A percentile compares a stretch with the other conserved stretches of the same genome.
These are phyloP conservation scores for Saccharomycopsis schoenii DNA, from an alignment of 805 yeast species.

Conservation along the genomic window DNA sequence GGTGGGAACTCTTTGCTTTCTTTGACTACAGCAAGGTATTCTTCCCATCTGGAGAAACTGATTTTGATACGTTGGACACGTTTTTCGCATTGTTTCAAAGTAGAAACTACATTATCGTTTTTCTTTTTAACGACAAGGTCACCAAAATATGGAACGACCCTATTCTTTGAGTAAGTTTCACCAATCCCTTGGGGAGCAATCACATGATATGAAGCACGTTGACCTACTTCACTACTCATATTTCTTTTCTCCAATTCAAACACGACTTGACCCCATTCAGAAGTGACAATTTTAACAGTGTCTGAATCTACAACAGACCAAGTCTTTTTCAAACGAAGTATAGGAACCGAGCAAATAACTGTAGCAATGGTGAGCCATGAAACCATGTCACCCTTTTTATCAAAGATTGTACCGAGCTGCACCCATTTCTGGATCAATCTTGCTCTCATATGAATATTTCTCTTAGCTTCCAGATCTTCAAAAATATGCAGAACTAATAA, in stretches of 20 bases:
- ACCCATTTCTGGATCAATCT: slow-evolving; percentile 73
- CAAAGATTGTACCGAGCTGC: slow-evolving; percentile 66
- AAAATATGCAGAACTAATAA: slow-evolving; percentile 62
- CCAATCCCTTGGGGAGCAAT: slow-evolving; percentile 88
- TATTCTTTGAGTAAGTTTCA: slow-evolving; percentile 57
- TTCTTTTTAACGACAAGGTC: slow-evolving; percentile 51
- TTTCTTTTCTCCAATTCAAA: slow-evolving; percentile 78
- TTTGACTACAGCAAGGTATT: slow-evolving; percentile 42
- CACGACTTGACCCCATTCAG: slow-evolving; percentile 89
- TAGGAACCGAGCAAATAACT: slow-evolving; percentile 70
- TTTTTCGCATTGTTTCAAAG: slow-evolving; percentile 48
- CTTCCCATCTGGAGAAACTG: slow-evolving; percentile 78
- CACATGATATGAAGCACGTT: slow-evolving; percentile 55
- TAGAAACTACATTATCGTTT: slow-evolving; percentile 13
- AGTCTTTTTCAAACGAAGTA: slow-evolving; percentile 59
- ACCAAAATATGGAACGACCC: slow-evolving; percentile 85
- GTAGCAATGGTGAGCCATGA: slow-evolving; percentile 90
- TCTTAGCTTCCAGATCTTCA: slow-evolving; percentile 31
- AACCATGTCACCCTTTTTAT: slow-evolving; percentile 81
- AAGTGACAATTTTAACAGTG: slow-evolving; percentile 48
- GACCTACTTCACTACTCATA: slow-evolving; percentile 45
- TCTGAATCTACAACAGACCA: slow-evolving; percentile 67
- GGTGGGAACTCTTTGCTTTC: slow-evolving; percentile 31
- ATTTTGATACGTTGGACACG: slow-evolving; percentile 58
- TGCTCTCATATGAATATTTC: slow-evolving; percentile 38